Base-by-base conservation (phyloP, 345 rosid genomes). In the Camelina neglecta region DNA sequence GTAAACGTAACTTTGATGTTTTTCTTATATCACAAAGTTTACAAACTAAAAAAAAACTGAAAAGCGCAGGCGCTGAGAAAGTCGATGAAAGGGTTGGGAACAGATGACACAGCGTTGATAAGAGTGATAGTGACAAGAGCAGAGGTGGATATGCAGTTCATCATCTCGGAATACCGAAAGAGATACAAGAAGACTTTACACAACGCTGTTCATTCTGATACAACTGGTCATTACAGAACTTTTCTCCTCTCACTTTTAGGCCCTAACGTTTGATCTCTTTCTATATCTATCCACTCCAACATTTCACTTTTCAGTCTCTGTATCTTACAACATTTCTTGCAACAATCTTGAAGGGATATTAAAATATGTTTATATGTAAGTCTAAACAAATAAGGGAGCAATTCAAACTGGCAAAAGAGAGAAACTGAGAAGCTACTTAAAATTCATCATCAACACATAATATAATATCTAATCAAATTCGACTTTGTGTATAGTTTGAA, bases 61-160 rank as follows among this genome's bases (percentile, higher is more conserved):
- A 50, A 65, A 11, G 31, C 12, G 42, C 84, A 88, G 90, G 83
- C 83, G 6, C 53, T 88, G 67, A 61, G 88, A 15, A 85, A 81
- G 73, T 82, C 95, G 3, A 87, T 86, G 92, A 86, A 79, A 72
- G 90, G 95, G 11, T 55, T 87, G 42, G 92, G 89, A 48, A 89
- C 92, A 1, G 81, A 82, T 18, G 92, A 89, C 50, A 57, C 83
- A 0, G 75, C 87, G 11, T 69, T 89, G 13, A 87, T 85, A n/a
- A 84, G 95, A 78, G 56, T 84, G 45, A 55, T 86, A 12, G 80
- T 84, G 11, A 87, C 89, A 2, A 90, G 90, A 67, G 79, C 84
- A 18, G 90, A 86, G 75, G 53, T 86, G 15, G 92, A 90, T 62
- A 79, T 86, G 92, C 84, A 88, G 16, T 60, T 71, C 16, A 84